phyloP scores from a whole-genome alignment of 805 yeast species.

The Saccharomycodes ludwigii region DNA sequence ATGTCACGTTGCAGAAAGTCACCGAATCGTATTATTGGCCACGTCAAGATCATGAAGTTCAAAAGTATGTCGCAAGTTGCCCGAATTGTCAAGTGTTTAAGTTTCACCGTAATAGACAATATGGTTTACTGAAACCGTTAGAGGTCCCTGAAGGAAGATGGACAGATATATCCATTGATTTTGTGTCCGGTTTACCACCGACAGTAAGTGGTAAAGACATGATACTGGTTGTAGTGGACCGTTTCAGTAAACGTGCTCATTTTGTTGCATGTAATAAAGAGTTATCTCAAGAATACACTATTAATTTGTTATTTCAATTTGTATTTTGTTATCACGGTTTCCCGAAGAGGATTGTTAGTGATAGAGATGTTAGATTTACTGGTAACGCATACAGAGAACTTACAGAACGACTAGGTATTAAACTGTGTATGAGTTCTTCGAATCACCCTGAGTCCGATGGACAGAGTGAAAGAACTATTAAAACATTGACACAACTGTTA shows the following conservation, averaged over 20 bases:
- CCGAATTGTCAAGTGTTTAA: conserved; percentile 6
- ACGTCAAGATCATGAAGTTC: not conserved
- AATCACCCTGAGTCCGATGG: conserved; percentile 7
- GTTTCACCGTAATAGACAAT: conserved; percentile 5
- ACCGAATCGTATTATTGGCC: conserved; percentile 8
- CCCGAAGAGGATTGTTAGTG: conserved; percentile 6
- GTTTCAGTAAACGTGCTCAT: conserved; percentile 10
- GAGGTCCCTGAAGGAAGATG: conserved; percentile 10
- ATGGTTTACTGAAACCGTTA: conserved; percentile 6
- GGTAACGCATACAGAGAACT: conserved; percentile 1
- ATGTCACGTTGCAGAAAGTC: conserved; percentile 5
- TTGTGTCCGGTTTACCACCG: conserved; percentile 9
- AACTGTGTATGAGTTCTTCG: conserved; percentile 1
- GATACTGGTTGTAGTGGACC: conserved; percentile 11
- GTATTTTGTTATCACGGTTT: conserved; percentile 10
- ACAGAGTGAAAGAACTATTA: conserved; percentile 4
- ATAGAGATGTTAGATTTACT: conserved; percentile 3
- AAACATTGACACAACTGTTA: conserved; percentile 1
- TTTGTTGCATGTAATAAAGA: conserved; percentile 7
- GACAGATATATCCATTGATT: conserved; percentile 12
- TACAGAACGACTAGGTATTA: conserved; percentile 4
- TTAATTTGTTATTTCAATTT: conserved; percentile 7
- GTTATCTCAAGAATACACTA: conserved; percentile 7
- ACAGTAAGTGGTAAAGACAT: conserved; percentile 3
- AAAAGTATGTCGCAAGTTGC: conserved; percentile 4